These are phyloP conservation scores for Flaveria robusta DNA, from an alignment of 129 eudicot genomes.

Conservation along the genomic window DNA sequence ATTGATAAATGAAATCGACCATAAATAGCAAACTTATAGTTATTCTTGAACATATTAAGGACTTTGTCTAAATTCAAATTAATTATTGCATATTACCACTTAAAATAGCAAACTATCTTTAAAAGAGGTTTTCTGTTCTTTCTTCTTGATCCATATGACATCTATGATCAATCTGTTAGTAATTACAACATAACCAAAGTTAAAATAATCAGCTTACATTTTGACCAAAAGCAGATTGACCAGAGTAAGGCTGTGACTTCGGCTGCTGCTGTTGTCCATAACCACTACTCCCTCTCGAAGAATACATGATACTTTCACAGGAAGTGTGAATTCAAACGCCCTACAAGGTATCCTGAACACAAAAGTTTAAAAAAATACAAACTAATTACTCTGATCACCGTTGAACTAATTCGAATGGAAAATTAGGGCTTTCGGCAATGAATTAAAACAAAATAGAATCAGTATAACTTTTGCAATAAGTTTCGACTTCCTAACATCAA, in stretches of 20 bases:
- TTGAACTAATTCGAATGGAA: neutral
- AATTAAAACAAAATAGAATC: slow-evolving; percentile 9
- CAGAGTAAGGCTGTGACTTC: slow-evolving; percentile 47
- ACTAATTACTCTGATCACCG: neutral
- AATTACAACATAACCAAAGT: slow-evolving; percentile 12
- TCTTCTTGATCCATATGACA: slow-evolving; percentile 7
- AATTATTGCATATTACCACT: neutral
- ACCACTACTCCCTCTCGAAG: slow-evolving; percentile 65
- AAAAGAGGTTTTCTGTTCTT: neutral
- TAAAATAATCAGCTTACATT: slow-evolving; percentile 40
- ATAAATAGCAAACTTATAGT: neutral
- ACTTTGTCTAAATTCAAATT: neutral
- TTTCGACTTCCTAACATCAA: no score
- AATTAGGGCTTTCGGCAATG: slow-evolving; percentile 5
- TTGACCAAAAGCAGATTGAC: slow-evolving; percentile 68
- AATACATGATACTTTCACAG: slow-evolving; percentile 48
- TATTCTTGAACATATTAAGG: neutral
- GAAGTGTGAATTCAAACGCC: slow-evolving; percentile 8
- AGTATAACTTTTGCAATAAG: neutral
- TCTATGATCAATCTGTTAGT: neutral
- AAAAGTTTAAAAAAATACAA: neutral
- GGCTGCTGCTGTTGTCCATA: slow-evolving; percentile 58
- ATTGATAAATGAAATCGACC: neutral
- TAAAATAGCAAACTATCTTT: neutral
- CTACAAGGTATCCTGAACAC: neutral